Conservation (phyloP, 2,329 filamentous ascomycete species). For the Aureobasidium sp. region DNA sequence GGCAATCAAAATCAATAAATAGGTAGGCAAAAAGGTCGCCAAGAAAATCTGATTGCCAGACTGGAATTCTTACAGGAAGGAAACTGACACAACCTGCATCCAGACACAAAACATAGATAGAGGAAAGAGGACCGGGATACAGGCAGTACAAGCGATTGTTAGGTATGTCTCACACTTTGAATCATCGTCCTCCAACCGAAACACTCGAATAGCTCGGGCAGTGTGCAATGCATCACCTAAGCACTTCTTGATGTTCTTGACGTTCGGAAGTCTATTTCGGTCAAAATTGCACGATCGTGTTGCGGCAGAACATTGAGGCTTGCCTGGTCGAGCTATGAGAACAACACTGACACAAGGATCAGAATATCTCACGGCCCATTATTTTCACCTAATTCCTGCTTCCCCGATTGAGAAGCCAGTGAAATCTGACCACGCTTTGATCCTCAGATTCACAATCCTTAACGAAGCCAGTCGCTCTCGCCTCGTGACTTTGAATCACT, state of each 20-base stretch:
- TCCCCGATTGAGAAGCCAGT: not conserved
- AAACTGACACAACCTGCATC: not conserved
- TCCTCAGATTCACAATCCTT: not conserved
- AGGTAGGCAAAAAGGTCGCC: too few relatives aligned
- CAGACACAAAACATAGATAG: conserved; percentile 7
- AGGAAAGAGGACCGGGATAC: conserved; percentile 1
- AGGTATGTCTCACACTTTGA: not conserved
- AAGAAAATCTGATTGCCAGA: too few relatives aligned
- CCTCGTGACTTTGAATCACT: not conserved
- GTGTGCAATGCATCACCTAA: too few relatives aligned
- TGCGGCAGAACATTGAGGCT: too few relatives aligned
- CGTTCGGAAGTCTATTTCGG: too few relatives aligned
- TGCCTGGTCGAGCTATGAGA: not conserved
- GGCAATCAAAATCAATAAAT: not conserved
- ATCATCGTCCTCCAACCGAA: too few relatives aligned
- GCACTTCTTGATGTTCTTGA: too few relatives aligned
- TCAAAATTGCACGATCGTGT: too few relatives aligned
- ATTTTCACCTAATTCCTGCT: not conserved
- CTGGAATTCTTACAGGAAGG: too few relatives aligned
- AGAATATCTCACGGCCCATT: not conserved
- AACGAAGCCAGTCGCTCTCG: not conserved
- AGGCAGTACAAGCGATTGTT: conserved; percentile 4
- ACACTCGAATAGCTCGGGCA: too few relatives aligned
- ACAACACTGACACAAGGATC: not conserved
- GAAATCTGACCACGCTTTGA: too few relatives aligned